Conservation (phyloP, 176 grass and related monocot species). For the Elaeis guineensis region DNA sequence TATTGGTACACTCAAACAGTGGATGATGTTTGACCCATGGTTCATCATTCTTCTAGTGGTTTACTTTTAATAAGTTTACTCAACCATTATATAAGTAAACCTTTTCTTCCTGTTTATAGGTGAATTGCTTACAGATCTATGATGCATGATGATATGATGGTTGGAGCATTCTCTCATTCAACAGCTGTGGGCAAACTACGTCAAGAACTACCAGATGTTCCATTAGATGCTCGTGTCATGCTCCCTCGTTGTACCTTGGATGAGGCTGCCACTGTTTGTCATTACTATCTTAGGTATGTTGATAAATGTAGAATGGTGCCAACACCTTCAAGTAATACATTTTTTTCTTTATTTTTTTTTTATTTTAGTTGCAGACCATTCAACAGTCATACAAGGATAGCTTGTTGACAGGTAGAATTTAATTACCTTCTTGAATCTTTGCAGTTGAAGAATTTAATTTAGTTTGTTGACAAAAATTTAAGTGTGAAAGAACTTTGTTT, state of each 20-base stretch:
- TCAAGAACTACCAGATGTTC: slow-evolving; percentile 79
- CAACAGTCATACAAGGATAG: no score
- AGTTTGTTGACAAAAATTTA: no score
- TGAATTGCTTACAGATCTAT: slow-evolving; percentile 79
- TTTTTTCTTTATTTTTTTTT: neutral
- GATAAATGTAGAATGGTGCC: neutral
- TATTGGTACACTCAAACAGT: no score
- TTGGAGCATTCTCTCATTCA: slow-evolving; percentile 94
- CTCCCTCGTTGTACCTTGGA: slow-evolving; percentile 77
- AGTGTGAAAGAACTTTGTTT: no score
- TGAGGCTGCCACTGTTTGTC: slow-evolving; percentile 76
- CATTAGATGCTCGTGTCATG: slow-evolving; percentile 49
- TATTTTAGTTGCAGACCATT: no score
- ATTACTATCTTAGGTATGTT: slow-evolving; percentile 91
- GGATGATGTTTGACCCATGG: no score
- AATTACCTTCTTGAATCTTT: no score
- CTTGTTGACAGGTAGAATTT: no score
- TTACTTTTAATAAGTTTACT: neutral
- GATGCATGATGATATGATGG: slow-evolving; percentile 92
- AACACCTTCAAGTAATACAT: neutral
- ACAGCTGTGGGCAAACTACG: slow-evolving; percentile 91
- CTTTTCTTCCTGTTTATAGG: slow-evolving; percentile 41
- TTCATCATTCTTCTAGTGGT: neutral
- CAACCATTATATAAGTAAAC: slow-evolving; percentile 4
- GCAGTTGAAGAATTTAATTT: no score